Conservation (phyloP, 1,139 yeast species). For the Yamadazyma epiphylla region DNA sequence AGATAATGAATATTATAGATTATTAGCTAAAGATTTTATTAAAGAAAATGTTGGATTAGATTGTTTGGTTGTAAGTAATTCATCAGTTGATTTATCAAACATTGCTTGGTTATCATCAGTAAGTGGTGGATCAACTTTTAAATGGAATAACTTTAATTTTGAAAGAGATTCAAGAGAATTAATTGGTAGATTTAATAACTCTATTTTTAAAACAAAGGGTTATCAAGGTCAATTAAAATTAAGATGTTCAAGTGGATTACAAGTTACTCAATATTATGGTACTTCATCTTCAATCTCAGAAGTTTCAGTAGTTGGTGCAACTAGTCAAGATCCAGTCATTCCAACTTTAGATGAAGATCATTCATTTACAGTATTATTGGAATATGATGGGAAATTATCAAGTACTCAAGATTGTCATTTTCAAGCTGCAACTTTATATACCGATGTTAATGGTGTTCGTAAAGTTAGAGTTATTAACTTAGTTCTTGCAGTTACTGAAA, state of each 20-base stretch:
- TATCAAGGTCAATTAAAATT: constrained; percentile 81
- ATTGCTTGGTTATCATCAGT: constrained; percentile 61
- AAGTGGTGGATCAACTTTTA: constrained; percentile 69
- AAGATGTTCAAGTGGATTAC: constrained; percentile 86
- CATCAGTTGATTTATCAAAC: constrained; percentile 72
- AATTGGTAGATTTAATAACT: constrained; percentile 53
- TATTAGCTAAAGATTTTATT: constrained; percentile 56
- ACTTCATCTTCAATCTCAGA: constrained; percentile 29
- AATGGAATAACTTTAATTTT: constrained; percentile 65
- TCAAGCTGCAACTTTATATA: constrained; percentile 86
- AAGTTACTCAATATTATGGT: constrained; percentile 76
- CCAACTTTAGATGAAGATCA: constrained; percentile 67
- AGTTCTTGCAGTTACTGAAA: constrained; percentile 76
- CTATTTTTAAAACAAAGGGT: constrained; percentile 51
- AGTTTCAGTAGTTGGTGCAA: constrained; percentile 28
- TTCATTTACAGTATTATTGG: constrained; percentile 66
- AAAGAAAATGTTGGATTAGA: constrained; percentile 70
- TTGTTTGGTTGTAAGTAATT: constrained; percentile 63
- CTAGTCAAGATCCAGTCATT: constrained; percentile 59
- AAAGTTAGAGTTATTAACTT: constrained; percentile 82
- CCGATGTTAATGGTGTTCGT: constrained; percentile 70
- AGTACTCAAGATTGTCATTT: constrained; percentile 79
- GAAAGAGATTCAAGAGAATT: constrained; percentile 70
- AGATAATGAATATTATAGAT: constrained; percentile 59
- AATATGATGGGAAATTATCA: constrained; percentile 73